A percentile compares a stretch with the other conserved stretches of the same genome.
Conservation (phyloP, 768 basidiomycete genomes). For the Rhizopogon vulgaris region DNA sequence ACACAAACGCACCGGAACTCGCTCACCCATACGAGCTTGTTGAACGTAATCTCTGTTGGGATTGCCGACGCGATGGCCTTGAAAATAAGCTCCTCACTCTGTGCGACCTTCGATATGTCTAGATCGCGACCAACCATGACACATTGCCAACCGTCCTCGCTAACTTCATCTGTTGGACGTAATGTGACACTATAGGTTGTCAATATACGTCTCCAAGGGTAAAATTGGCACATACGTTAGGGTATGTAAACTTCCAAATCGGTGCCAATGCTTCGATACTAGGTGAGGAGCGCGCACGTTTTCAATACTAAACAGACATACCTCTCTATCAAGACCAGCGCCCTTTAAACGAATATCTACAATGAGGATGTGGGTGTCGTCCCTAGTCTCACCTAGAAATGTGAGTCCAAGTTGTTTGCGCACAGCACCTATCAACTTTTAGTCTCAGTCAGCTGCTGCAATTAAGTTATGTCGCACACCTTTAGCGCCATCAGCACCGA, state of each 20-base stretch:
- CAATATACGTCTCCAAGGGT: not conserved
- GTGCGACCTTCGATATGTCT: constrained; percentile 12
- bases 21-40: constrained; percentile 19
- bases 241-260: constrained; percentile 32
- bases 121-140: constrained; percentile 1
- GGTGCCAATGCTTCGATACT: constrained; percentile 14
- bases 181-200: not conserved
- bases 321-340: constrained; percentile 33
- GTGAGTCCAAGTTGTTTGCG: constrained; percentile 6
- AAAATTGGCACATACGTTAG: not conserved
- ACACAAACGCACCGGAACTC: constrained; percentile 22
- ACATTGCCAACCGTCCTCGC: constrained; percentile 16
- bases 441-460: not conserved
- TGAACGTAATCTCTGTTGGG: constrained; percentile 17
- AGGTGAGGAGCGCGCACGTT: not conserved
- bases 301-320: too few relatives aligned
- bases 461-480: not conserved
- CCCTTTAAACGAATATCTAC: constrained; percentile 31
- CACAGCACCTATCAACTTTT: not conserved
- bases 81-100: constrained; percentile 21
- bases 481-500: constrained; percentile 39
- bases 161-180: constrained; percentile 12
- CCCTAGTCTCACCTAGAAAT: constrained; percentile 25
- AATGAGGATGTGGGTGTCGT: constrained; percentile 18
- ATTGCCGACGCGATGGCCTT: constrained; percentile 14